phyloP scores from a whole-genome alignment of 2,329 filamentous ascomycete species.

The Claviceps citrina region DNA sequence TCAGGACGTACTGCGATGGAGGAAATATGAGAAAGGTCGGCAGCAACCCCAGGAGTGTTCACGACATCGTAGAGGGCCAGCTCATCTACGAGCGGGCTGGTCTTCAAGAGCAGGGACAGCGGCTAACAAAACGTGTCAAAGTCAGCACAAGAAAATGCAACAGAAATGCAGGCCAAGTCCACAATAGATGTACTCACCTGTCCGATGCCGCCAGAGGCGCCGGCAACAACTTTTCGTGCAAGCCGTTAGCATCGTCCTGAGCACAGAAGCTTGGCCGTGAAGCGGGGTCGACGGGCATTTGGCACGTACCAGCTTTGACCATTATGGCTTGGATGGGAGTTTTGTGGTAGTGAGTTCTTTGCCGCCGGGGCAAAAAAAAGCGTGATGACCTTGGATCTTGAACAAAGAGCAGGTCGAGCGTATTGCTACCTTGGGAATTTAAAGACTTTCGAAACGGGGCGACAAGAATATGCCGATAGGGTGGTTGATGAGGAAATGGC shows the following conservation, averaged over 20 bases:
- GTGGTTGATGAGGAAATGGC: background rate
- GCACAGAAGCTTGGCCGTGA: slow-evolving; percentile 2
- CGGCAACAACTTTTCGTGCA: slow-evolving; percentile 56
- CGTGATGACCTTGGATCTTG: background rate
- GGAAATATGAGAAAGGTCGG: slow-evolving; percentile 95
- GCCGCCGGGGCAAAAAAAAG: too few relatives aligned
- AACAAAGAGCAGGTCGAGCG: background rate
- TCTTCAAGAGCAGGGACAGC: slow-evolving; percentile 90
- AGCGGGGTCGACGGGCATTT: slow-evolving; percentile 13
- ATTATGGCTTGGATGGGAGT: slow-evolving; percentile 22
- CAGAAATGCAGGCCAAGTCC: background rate
- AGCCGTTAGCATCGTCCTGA: slow-evolving; percentile 6
- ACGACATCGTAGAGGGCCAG: slow-evolving; percentile 98
- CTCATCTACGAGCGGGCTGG: slow-evolving; percentile 73
- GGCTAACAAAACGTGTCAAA: slow-evolving; percentile 40
- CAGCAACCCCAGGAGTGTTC: slow-evolving; percentile 90
- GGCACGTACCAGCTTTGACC: slow-evolving; percentile 44
- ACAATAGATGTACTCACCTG: slow-evolving; percentile 44
- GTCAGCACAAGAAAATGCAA: slow-evolving; percentile 9
- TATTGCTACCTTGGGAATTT: background rate
- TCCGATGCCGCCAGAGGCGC: slow-evolving; percentile 95
- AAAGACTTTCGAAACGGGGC: too few relatives aligned
- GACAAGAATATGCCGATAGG: too few relatives aligned
- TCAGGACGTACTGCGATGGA: slow-evolving; percentile 51
- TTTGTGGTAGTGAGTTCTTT: background rate